These are phyloP conservation scores for Agaricales sp. DNA, from an alignment of 1,284 basidiomycete genomes.

Conservation along the genomic window DNA sequence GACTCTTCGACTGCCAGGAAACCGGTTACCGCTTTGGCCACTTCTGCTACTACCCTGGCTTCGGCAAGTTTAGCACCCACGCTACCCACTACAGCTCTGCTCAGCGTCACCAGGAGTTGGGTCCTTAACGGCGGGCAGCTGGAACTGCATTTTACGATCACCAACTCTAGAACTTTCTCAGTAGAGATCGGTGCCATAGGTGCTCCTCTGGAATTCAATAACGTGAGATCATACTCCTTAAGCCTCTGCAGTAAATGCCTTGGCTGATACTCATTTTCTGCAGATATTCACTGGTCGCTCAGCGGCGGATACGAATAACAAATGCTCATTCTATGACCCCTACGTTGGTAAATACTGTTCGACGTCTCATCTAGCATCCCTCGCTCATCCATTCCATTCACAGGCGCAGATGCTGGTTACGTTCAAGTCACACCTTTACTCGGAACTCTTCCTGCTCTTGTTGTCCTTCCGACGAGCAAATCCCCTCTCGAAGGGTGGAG, in stretches of 20 bases:
- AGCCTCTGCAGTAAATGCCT: background rate
- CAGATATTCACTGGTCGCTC: slow-evolving; percentile 48
- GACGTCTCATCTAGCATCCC: too few relatives aligned
- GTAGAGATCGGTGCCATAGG: slow-evolving; percentile 49
- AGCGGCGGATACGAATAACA: slow-evolving; percentile 38
- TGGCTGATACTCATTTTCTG: background rate
- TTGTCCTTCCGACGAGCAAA: slow-evolving; percentile 36
- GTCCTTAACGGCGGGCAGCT: slow-evolving; percentile 30
- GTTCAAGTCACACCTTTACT: slow-evolving; percentile 25
- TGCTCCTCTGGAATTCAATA: slow-evolving; percentile 47
- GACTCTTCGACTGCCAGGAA: slow-evolving; percentile 36
- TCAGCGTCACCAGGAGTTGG: slow-evolving; percentile 47
- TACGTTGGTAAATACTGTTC: slow-evolving; percentile 44
- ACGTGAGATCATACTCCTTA: slow-evolving; percentile 21
- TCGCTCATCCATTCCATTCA: too few relatives aligned
- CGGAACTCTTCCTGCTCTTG: slow-evolving; percentile 38
- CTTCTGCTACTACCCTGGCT: slow-evolving; percentile 34
- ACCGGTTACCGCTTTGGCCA: slow-evolving; percentile 26
- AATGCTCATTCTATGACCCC: slow-evolving; percentile 47
- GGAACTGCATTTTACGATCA: slow-evolving; percentile 40
- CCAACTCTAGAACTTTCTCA: slow-evolving; percentile 32
- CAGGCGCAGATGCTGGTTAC: slow-evolving; percentile 38
- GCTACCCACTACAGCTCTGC: slow-evolving; percentile 30
- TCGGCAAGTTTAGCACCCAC: slow-evolving; percentile 40
- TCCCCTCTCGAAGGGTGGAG: slow-evolving; percentile 52